Evolutionary conservation across 1,284 basidiomycete species (phyloP).

Genomic region (Rhodotorula sp.): DNA sequence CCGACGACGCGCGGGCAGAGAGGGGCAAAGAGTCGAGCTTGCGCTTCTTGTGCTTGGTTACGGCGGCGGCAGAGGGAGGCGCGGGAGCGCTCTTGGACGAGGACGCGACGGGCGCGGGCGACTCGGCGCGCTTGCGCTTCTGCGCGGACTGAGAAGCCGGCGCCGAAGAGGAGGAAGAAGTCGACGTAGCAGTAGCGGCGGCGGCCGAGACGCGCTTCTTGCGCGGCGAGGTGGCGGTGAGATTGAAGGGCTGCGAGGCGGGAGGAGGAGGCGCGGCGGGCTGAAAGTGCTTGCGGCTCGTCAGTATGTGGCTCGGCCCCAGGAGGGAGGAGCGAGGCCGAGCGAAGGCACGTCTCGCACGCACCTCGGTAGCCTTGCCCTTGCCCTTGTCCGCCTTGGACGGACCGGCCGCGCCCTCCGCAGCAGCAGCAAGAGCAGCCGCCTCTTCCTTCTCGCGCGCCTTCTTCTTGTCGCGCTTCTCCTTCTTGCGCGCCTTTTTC

Average conservation of each 20-base stretch:
- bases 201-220: not conserved
- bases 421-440: not conserved
- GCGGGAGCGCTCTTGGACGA: not conserved
- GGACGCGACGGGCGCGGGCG: not conserved
- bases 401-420: not conserved
- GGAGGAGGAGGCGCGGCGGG: not conserved
- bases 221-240: not conserved
- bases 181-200: not conserved
- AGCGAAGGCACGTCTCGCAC: not conserved
- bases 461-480: not conserved
- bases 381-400: conserved; percentile 4
- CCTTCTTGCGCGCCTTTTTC: conserved; percentile 1
- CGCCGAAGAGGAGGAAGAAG: not conserved
- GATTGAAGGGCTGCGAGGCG: not conserved
- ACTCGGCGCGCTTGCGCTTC: conserved; percentile 26
- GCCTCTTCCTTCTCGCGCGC: not conserved
- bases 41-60: conserved; percentile 21
- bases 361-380: conserved; percentile 1
- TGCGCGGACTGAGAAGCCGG: not conserved
- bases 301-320: not conserved
- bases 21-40: conserved; percentile 11
- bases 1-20: conserved; percentile 1
- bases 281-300: not conserved
- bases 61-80: not conserved
- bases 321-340: not conserved